Conservation (phyloP, 805 yeast species). For the Candida tammaniensis region DNA sequence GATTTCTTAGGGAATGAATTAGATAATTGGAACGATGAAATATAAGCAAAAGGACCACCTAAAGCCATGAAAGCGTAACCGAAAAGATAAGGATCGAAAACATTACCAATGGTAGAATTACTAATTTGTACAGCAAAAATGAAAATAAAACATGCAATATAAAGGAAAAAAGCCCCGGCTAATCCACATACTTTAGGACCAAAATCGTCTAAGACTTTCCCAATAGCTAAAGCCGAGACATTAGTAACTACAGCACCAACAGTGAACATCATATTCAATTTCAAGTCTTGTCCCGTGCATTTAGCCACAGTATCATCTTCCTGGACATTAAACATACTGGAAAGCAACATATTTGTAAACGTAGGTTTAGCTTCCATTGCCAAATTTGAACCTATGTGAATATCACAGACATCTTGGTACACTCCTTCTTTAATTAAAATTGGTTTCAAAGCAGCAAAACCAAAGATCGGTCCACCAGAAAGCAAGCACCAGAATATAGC, state of each 20-base stretch:
- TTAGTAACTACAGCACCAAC: constrained; percentile 57
- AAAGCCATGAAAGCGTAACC: constrained; percentile 54
- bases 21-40: constrained; percentile 55
- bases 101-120: constrained; percentile 11
- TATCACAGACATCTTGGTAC: constrained; percentile 41
- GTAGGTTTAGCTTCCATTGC: constrained; percentile 11
- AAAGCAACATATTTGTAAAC: constrained; percentile 12
- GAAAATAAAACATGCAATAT: constrained; percentile 45
- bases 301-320: constrained; percentile 30
- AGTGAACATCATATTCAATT: constrained; percentile 57
- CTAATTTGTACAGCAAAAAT: constrained; percentile 34
- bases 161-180: constrained; percentile 47
- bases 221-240: constrained; percentile 51
- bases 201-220: constrained; percentile 45
- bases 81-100: constrained; percentile 49
- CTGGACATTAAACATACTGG: constrained; percentile 7
- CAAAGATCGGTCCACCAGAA: constrained; percentile 58
- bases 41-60: constrained; percentile 58
- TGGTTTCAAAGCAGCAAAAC: constrained; percentile 60
- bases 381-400: constrained; percentile 7
- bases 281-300: constrained; percentile 53
- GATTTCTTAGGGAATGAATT: constrained; percentile 54
- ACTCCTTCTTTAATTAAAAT: constrained; percentile 47
- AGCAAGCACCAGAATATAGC: constrained; percentile 55
- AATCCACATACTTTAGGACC: constrained; percentile 57